A percentile compares a stretch with the other conserved stretches of the same genome.
Conservation (phyloP, 2,329 filamentous ascomycete species). For the Fusarium sarcochroum region DNA sequence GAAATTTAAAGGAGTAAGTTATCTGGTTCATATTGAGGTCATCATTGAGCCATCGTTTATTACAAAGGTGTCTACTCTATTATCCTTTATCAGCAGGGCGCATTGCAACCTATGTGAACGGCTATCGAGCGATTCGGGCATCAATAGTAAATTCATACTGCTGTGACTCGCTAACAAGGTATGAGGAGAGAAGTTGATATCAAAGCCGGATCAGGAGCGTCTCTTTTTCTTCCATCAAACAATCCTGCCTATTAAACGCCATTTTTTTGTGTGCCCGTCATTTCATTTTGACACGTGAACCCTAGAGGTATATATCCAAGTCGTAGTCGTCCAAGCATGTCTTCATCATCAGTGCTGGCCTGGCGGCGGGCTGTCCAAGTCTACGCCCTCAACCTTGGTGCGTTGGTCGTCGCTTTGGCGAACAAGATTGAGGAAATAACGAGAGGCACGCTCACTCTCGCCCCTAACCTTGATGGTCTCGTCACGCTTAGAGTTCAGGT, state of each 20-base stretch:
- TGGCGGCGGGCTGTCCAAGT: conserved; percentile 67
- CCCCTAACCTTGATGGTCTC: conserved; percentile 85
- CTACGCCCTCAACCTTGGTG: conserved; percentile 64
- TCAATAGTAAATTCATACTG: conserved; percentile 42
- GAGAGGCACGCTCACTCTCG: conserved; percentile 88
- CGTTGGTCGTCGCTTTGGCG: conserved; percentile 71
- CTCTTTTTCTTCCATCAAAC: conserved; percentile 32
- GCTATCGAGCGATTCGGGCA: conserved; percentile 27
- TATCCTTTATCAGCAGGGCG: conserved; percentile 15
- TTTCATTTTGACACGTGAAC: conserved; percentile 17
- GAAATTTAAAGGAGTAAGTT: neutral
- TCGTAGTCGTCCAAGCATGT: conserved; percentile 26
- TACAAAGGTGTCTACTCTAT: conserved; percentile 34
- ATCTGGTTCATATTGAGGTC: conserved; percentile 20
- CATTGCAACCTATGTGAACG: conserved; percentile 15
- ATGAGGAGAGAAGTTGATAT: conserved; percentile 42
- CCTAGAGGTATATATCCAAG: conserved; percentile 5
- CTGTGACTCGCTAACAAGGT: conserved; percentile 38
- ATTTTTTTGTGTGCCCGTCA: conserved; percentile 23
- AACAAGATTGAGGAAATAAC: conserved; percentile 91
- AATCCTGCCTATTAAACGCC: conserved; percentile 37
- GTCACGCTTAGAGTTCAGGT: conserved; percentile 82
- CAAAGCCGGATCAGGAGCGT: conserved; percentile 37
- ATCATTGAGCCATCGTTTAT: conserved; percentile 19
- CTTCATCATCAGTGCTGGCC: conserved; percentile 49